Conservation (phyloP, 2,329 filamentous ascomycete species). For the Fusarium beomiforme region DNA sequence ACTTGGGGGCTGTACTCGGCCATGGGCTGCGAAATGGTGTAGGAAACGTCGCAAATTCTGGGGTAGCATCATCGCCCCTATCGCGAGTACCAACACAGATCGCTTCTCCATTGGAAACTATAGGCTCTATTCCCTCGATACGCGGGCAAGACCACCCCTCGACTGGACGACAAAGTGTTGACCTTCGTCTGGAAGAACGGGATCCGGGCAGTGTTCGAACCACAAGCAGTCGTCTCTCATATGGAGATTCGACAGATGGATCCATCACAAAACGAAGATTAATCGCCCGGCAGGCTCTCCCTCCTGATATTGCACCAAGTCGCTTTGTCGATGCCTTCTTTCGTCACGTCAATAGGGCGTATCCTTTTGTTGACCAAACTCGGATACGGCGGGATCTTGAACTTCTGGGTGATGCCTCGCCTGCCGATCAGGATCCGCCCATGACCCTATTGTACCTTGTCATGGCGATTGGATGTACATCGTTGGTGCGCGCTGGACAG, state of each 20-base stretch:
- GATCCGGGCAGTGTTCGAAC: conserved; percentile 36
- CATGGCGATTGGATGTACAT: conserved; percentile 59
- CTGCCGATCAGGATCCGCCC: conserved; percentile 37
- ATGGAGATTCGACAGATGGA: conserved; percentile 34
- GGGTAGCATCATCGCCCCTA: conserved; percentile 20
- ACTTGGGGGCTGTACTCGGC: conserved; percentile 35
- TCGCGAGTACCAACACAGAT: conserved; percentile 18
- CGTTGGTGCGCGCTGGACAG: conserved; percentile 54
- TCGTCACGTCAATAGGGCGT: conserved; percentile 56
- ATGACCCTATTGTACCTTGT: conserved; percentile 54
- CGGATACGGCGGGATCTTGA: conserved; percentile 50
- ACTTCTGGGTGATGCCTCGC: conserved; percentile 43
- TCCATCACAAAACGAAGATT: conserved; percentile 25
- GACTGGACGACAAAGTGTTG: conserved; percentile 15
- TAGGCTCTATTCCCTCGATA: not conserved
- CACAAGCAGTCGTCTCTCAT: conserved; percentile 36
- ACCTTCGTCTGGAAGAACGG: conserved; percentile 27
- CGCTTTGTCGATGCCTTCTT: conserved; percentile 57
- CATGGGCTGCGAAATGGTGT: not conserved
- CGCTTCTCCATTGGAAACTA: conserved; percentile 30
- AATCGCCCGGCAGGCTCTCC: conserved; percentile 32
- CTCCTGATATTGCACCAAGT: conserved; percentile 42
- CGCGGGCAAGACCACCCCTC: conserved; percentile 17
- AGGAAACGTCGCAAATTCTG: not conserved
- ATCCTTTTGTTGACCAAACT: conserved; percentile 55